Percentiles rank a stretch among this genome's conserved stretches.
phyloP scores from a whole-genome alignment of 2,329 filamentous ascomycete species.

The Beauveria caledonica region DNA sequence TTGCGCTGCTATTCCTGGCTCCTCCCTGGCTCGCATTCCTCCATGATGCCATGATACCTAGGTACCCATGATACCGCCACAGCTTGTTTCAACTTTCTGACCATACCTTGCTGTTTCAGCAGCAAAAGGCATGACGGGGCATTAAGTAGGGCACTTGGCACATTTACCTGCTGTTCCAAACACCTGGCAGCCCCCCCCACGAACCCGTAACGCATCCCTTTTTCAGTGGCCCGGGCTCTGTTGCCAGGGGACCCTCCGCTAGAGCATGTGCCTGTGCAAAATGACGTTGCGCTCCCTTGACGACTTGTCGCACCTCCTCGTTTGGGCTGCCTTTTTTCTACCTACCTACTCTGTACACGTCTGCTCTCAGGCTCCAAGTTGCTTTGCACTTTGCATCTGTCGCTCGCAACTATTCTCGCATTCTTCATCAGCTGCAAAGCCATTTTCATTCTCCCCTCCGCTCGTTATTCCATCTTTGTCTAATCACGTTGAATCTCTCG shows the following conservation, averaged over 20 bases:
- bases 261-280: neutral
- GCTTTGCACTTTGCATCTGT: neutral
- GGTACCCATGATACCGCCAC: neutral
- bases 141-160: too few relatives aligned
- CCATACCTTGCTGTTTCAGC: neutral
- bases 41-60: neutral
- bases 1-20: neutral
- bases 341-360: neutral
- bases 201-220: neutral
- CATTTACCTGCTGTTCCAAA: too few relatives aligned
- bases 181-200: too few relatives aligned
- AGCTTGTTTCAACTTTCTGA: neutral
- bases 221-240: neutral
- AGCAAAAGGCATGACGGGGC: neutral
- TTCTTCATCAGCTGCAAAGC: neutral
- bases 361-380: neutral
- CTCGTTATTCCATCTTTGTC: neutral
- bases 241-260: neutral
- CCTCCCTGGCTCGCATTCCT: neutral
- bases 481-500: too few relatives aligned
- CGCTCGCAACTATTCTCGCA: neutral
- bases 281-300: constrained; percentile 3
- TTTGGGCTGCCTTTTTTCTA: constrained; percentile 1
- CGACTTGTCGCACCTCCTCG: neutral
- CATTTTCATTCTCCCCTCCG: neutral